Percentiles rank a stretch among this genome's conserved stretches.
phyloP scores from a whole-genome alignment of 768 basidiomycete species.

The Fibroporia radiculosa region DNA sequence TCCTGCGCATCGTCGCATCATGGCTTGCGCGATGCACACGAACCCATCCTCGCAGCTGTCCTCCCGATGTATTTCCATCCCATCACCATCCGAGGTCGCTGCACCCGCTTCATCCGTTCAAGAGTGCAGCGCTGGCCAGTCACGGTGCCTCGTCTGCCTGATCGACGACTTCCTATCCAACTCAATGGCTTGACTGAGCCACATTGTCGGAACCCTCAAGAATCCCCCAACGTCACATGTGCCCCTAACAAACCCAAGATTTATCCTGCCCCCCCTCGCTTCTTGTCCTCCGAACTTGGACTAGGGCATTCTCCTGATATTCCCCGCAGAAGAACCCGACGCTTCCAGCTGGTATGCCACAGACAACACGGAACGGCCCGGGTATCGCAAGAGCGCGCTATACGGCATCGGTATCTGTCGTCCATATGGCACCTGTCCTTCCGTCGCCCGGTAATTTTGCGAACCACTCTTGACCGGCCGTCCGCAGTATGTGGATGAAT shows the following conservation, averaged over 20 bases:
- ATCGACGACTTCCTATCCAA: slow-evolving; percentile 12
- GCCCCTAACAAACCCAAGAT: slow-evolving; percentile 7
- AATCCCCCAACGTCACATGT: slow-evolving; percentile 12
- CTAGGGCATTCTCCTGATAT: slow-evolving; percentile 13
- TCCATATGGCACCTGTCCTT: slow-evolving; percentile 16
- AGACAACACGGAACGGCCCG: slow-evolving; percentile 10
- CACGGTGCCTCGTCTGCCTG: slow-evolving; percentile 2
- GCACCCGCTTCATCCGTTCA: slow-evolving; percentile 5
- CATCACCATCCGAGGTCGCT: too few relatives aligned
- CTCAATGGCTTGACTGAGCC: slow-evolving; percentile 3
- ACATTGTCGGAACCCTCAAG: slow-evolving; percentile 1
- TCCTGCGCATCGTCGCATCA: too few relatives aligned
- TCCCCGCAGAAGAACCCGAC: slow-evolving; percentile 15
- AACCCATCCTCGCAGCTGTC: too few relatives aligned
- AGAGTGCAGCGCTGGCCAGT: background rate
- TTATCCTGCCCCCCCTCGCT: background rate
- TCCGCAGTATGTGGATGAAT: slow-evolving; percentile 1
- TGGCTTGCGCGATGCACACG: too few relatives aligned
- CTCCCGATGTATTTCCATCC: too few relatives aligned
- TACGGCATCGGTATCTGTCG: slow-evolving; percentile 16
- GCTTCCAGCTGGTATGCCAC: slow-evolving; percentile 5
- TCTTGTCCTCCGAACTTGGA: slow-evolving; percentile 11
- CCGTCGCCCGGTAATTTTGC: slow-evolving; percentile 17
- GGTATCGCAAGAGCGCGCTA: slow-evolving; percentile 8
- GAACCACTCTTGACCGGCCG: slow-evolving; percentile 7